These are phyloP conservation scores for Rosa chinensis DNA, from an alignment of 306 rosid genomes.

Conservation along the genomic window DNA sequence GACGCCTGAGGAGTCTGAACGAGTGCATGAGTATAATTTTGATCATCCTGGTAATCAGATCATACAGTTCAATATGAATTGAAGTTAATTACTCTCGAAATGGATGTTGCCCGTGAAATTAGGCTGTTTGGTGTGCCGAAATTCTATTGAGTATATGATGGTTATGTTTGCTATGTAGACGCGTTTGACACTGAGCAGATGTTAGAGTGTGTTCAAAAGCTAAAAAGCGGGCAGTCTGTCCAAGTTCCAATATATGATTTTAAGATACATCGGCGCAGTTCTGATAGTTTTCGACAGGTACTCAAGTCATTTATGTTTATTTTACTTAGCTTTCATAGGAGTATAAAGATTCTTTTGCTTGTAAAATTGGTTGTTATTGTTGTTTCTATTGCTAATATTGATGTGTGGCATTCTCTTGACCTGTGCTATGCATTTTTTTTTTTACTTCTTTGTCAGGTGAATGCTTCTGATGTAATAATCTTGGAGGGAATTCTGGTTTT, in stretches of 20 bases:
- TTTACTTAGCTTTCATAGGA: not conserved
- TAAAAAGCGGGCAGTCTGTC: constrained; percentile 64
- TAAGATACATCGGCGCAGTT: constrained; percentile 77
- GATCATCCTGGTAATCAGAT: constrained; percentile 83
- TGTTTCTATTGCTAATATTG: not conserved
- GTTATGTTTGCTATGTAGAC: constrained; percentile 37
- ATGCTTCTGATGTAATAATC: constrained; percentile 95
- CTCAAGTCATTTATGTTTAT: too few relatives aligned
- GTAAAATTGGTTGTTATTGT: not conserved
- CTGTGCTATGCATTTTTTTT: not conserved
- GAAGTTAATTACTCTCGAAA: not conserved
- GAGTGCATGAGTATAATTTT: constrained; percentile 84
- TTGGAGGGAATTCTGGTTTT: constrained; percentile 97
- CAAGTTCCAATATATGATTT: constrained; percentile 93
- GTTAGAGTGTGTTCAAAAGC: constrained; percentile 68
- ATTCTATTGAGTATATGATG: not conserved
- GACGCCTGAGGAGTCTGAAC: constrained; percentile 74
- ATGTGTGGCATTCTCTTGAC: not conserved
- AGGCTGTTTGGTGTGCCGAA: not conserved
- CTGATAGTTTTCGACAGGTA: constrained; percentile 92
- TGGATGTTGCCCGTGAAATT: not conserved
- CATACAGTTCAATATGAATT: not conserved
- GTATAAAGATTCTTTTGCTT: not conserved
- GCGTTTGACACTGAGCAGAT: constrained; percentile 95
- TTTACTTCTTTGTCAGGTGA: constrained; percentile 56